Percentiles rank a stretch among this genome's conserved stretches.
These are phyloP conservation scores for Sphagnum tenellum DNA, from an alignment of 225 moss, liverwort and hornwort genomes.

Conservation along the genomic window DNA sequence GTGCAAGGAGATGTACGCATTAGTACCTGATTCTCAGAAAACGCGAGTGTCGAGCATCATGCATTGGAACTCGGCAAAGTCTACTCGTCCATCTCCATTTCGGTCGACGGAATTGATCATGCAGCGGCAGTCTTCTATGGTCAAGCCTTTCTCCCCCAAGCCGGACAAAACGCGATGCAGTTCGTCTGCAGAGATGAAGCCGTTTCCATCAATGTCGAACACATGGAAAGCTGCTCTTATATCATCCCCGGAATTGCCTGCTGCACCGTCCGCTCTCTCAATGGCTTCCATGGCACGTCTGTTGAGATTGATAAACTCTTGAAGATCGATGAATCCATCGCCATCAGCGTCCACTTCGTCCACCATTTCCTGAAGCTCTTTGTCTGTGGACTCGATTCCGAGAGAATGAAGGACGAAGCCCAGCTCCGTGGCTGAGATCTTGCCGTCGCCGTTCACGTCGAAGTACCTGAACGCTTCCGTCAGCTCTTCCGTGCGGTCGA, in stretches of 20 bases:
- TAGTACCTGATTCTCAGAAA: background rate
- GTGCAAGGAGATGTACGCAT: too few relatives aligned
- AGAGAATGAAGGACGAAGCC: constrained; percentile 30
- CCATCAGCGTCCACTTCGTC: constrained; percentile 38
- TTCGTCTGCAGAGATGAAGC: constrained; percentile 33
- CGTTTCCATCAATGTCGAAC: constrained; percentile 32
- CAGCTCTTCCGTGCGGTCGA: constrained; percentile 13
- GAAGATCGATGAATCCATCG: constrained; percentile 34
- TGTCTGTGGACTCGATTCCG: constrained; percentile 23
- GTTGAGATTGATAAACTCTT: constrained; percentile 34
- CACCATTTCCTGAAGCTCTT: constrained; percentile 36
- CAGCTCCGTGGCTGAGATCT: constrained; percentile 35
- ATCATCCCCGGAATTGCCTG: constrained; percentile 15
- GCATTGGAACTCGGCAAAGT: constrained; percentile 33
- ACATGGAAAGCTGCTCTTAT: constrained; percentile 22
- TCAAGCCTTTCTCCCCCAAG: constrained; percentile 30
- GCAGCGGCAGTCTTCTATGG: constrained; percentile 29
- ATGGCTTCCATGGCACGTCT: constrained; percentile 18
- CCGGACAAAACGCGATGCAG: constrained; percentile 26
- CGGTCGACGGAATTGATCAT: constrained; percentile 38
- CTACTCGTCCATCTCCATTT: constrained; percentile 32
- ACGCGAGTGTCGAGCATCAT: constrained; percentile 33
- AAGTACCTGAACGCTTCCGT: constrained; percentile 31
- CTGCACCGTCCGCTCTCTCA: constrained; percentile 10
- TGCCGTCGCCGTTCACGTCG: constrained; percentile 41